Percentiles rank a stretch among this genome's conserved stretches.
These are phyloP conservation scores for Ascoidea rubescens DNA, from an alignment of 805 yeast genomes.

Conservation along the genomic window DNA sequence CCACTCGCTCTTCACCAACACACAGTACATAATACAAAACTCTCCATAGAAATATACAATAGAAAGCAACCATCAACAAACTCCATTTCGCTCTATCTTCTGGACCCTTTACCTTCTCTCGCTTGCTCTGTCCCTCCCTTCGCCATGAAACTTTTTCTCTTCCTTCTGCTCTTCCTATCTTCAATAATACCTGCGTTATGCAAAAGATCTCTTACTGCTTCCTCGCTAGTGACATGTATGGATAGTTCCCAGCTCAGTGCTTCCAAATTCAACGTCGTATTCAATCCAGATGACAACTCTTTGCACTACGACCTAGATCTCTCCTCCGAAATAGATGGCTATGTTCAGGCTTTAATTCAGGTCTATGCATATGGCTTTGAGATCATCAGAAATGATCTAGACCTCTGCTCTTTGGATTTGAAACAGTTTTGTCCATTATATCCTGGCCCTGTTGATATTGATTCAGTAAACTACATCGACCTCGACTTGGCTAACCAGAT, in stretches of 20 bases:
- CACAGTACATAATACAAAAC: no score
- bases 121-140: no score
- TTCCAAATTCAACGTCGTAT: constrained; percentile 56
- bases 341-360: constrained; percentile 53
- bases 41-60: no score
- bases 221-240: constrained; percentile 84
- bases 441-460: constrained; percentile 71
- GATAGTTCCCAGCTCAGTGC: constrained; percentile 63
- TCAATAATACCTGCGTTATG: no score
- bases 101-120: no score
- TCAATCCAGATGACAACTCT: constrained; percentile 58
- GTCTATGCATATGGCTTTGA: constrained; percentile 81
- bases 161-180: neutral
- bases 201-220: constrained; percentile 24
- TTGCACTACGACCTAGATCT: constrained; percentile 58
- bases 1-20: no score
- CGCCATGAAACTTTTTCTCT: no score
- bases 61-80: no score
- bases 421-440: constrained; percentile 82
- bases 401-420: constrained; percentile 54
- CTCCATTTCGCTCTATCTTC: no score
- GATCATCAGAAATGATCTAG: constrained; percentile 41
- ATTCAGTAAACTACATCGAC: constrained; percentile 50
- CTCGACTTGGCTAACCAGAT: constrained; percentile 35
- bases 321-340: constrained; percentile 51